Evolutionary conservation across 108 stramenopile genomes (phyloP).

Genomic region (Skeletonema menzelii): DNA sequence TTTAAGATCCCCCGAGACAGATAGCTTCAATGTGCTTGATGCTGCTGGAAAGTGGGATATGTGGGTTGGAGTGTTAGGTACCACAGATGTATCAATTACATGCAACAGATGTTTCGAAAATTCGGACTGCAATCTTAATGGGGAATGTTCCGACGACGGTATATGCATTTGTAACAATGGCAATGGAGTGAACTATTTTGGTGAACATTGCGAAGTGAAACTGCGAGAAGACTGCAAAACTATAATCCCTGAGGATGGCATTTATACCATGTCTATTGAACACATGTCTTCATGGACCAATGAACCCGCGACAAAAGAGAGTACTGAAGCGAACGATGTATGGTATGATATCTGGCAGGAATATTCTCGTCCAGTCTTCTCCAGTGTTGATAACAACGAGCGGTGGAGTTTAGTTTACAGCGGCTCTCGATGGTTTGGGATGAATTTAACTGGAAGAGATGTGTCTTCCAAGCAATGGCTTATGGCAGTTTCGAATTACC

Average conservation of each 20-base stretch:
- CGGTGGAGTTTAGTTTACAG: neutral
- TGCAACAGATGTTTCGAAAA: neutral
- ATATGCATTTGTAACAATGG: neutral
- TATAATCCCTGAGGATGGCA: neutral
- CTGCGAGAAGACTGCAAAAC: constrained; percentile 3
- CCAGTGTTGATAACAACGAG: neutral
- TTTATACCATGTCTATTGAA: neutral
- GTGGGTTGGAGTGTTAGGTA: neutral
- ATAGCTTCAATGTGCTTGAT: neutral
- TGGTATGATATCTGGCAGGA: neutral
- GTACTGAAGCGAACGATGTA: neutral
- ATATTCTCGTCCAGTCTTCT: constrained; percentile 1
- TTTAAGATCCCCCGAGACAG: neutral
- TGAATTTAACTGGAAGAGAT: neutral
- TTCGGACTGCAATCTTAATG: neutral
- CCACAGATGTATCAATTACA: neutral
- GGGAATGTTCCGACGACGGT: neutral
- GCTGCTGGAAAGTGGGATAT: neutral
- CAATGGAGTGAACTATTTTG: constrained; percentile 1
- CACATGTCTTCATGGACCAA: neutral
- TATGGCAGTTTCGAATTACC: neutral
- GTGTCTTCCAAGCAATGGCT: neutral
- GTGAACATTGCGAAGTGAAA: neutral
- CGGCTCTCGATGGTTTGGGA: neutral
- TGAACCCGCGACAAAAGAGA: neutral